These are phyloP conservation scores for Coniella vitis DNA, from an alignment of 2,329 filamentous ascomycete genomes.

Conservation along the genomic window DNA sequence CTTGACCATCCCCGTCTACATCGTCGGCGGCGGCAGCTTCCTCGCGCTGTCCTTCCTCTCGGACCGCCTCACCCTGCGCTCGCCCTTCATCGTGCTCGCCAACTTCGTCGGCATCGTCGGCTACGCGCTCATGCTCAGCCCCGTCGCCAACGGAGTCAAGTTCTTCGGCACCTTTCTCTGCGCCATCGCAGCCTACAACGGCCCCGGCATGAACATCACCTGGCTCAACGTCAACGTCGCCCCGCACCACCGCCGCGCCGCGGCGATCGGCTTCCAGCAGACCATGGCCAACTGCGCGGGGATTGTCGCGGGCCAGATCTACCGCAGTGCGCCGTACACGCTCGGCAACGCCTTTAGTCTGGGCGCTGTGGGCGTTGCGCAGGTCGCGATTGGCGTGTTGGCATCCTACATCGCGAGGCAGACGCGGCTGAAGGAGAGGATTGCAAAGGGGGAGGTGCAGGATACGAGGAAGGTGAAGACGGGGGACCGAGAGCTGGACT, in stretches of 20 bases:
- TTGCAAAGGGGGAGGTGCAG: constrained; percentile 32
- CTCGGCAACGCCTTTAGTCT: constrained; percentile 25
- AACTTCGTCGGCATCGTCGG: constrained; percentile 43
- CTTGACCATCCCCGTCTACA: constrained; percentile 50
- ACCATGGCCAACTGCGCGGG: constrained; percentile 40
- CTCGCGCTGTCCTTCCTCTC: constrained; percentile 38
- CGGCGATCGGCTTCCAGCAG: constrained; percentile 38
- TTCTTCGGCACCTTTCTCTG: constrained; percentile 44
- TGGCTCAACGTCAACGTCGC: constrained; percentile 41
- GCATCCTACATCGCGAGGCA: constrained; percentile 35
- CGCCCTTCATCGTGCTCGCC: constrained; percentile 47
- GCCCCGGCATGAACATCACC: constrained; percentile 39
- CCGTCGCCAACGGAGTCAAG: constrained; percentile 40
- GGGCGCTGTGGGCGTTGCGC: constrained; percentile 23
- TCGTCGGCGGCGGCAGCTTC: constrained; percentile 40
- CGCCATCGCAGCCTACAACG: constrained; percentile 39
- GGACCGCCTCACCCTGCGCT: constrained; percentile 32
- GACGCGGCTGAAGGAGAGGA: constrained; percentile 33
- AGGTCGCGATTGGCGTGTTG: constrained; percentile 31
- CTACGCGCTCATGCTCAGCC: constrained; percentile 40
- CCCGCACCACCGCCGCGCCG: constrained; percentile 38
- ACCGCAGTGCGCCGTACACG: constrained; percentile 26
- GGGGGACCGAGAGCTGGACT: constrained; percentile 40
- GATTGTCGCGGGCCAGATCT: constrained; percentile 34
- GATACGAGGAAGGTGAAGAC: constrained; percentile 38